Evolutionary conservation across 1,284 basidiomycete genomes (phyloP), one percentile per base, ranked within the genome.

Genomic region (Puccinia triticina): DNA sequence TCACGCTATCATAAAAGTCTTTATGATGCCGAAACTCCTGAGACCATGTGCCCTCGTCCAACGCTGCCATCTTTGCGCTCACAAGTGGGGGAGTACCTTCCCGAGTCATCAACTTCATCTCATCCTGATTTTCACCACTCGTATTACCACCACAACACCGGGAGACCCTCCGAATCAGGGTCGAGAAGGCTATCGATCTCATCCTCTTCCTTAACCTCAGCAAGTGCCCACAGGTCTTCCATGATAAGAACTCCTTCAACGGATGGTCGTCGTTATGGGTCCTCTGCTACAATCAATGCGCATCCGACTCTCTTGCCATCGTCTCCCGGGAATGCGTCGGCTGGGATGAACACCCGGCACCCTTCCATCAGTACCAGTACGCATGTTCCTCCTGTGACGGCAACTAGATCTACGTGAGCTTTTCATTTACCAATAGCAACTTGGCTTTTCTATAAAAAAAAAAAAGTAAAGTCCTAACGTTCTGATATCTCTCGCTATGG

Each of bases 1-100:
- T 75, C 37, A 55, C 53, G 11, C 53, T 26, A 7, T 57, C 53
- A 55, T 75, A 34, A 55, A 55, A 75, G 53, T 75, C 50, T 75
- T 32, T 75, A 55, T 57, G 37, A 75, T 75, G 18, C 53, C 53
- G 48, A 40, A 55, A 57, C n/a, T 34, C 72, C 53, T 75, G 72
- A 75, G 57, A 46, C 50, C 23, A 59, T 66, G 46, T 46, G 26
- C 40, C 21, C 76, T 16, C 64, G 77, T 21, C 77, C 77, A 46
- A 71, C 77, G 40, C 55, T 79, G 5, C 77, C 77, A 21, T 79
- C 77, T 32, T 71, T 79, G 48, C 64, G 77, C 37, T 79, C 77
- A 53, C 77, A 79, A 57, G 77, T 79, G 66, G 77, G 77, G 23
- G 77, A 79, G 55, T 79, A 79, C 66, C 77, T 79, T 57, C 77